A percentile compares a stretch with the other conserved stretches of the same genome.
phyloP scores from a whole-genome alignment of 73 alveolate species.

The Tetrahymena borealis region DNA sequence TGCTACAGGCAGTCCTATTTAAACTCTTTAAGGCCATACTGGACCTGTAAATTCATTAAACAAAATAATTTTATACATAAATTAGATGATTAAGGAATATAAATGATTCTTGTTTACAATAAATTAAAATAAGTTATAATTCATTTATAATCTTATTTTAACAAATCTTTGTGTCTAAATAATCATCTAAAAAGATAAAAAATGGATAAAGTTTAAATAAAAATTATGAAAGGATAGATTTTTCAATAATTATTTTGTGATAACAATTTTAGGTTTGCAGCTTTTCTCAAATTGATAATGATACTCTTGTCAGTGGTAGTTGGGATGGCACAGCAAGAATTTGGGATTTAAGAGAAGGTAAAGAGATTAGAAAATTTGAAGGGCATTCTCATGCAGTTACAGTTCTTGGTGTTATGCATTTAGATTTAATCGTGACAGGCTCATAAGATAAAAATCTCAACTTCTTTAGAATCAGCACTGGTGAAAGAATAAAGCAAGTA shows the following conservation, averaged over 20 bases:
- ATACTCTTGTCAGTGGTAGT: constrained; percentile 87
- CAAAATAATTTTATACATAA: no score
- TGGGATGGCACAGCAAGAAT: constrained; percentile 98
- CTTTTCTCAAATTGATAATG: not conserved
- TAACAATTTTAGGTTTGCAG: constrained; percentile 60
- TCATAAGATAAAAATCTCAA: constrained; percentile 85
- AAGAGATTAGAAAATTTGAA: constrained; percentile 48
- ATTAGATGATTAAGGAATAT: no score
- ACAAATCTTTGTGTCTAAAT: no score
- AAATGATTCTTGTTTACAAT: no score
- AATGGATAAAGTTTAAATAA: no score
- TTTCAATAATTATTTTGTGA: no score
- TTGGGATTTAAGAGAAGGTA: constrained; percentile 90
- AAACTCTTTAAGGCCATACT: constrained; percentile 82
- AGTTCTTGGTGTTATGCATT: constrained; percentile 74
- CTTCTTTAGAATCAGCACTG: constrained; percentile 54
- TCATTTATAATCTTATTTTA: no score
- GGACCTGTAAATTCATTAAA: constrained; percentile 73
- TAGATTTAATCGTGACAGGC: constrained; percentile 78
- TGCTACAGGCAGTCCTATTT: constrained; percentile 78
- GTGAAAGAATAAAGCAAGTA: constrained; percentile 49
- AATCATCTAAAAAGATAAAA: no score
- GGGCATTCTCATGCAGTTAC: constrained; percentile 97
- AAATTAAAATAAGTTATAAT: no score
- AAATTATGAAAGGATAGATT: no score